Evolutionary conservation across 2,329 filamentous ascomycete species (phyloP).

Genomic region (Fusarium bactridioides): DNA sequence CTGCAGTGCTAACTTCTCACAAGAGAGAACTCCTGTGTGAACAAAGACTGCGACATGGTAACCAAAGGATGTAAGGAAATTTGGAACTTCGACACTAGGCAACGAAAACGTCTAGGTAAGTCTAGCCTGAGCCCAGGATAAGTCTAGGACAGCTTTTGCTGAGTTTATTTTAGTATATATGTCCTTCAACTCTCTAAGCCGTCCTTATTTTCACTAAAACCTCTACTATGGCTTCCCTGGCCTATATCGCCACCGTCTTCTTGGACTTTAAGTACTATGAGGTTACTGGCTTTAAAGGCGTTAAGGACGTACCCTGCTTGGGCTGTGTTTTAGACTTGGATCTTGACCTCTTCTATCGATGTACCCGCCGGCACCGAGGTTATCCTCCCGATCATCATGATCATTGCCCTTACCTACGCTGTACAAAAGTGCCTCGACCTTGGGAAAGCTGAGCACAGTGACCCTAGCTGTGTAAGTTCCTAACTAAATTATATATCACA

Average conservation of each 20-base stretch:
- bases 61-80: background rate
- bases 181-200: too few species aligned
- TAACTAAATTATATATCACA: too few species aligned
- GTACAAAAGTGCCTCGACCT: rapidly evolving
- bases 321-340: too few species aligned
- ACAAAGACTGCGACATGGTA: background rate
- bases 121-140: background rate
- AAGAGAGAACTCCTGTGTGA: background rate
- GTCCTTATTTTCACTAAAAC: too few species aligned
- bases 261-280: too few species aligned
- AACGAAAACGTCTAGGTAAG: background rate
- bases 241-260: too few species aligned
- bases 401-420: too few species aligned
- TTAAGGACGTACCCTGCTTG: too few species aligned
- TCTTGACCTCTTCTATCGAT: too few species aligned
- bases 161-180: background rate
- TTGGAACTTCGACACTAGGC: background rate
- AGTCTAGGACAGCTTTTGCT: background rate
- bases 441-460: rapidly evolving
- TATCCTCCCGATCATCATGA: rapidly evolving
- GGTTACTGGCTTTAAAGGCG: too few species aligned
- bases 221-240: too few species aligned
- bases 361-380: too few species aligned
- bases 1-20: background rate
- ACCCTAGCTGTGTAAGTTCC: background rate